Conservation (phyloP, 2,329 filamentous ascomycete species). For the Aspergillus proliferans region DNA sequence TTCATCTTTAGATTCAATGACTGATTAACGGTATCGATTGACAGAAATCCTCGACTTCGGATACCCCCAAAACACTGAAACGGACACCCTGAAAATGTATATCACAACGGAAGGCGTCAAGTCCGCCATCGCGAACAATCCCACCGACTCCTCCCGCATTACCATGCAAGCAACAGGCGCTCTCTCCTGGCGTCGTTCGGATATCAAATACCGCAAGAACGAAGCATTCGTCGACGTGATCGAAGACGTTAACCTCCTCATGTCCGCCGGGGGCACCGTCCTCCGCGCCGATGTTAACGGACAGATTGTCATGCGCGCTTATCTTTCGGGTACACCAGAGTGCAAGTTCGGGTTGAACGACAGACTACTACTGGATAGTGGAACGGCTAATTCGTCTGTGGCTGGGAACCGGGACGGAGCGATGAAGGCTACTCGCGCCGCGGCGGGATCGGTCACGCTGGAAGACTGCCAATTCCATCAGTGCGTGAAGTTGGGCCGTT, state of each 20-base stretch:
- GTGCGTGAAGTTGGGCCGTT: conserved; percentile 94
- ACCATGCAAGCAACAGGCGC: conserved; percentile 99
- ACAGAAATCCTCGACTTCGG: conserved; percentile 97
- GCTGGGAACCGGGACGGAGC: conserved; percentile 44
- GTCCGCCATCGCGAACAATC: conserved; percentile 60
- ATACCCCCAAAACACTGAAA: conserved; percentile 98
- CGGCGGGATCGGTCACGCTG: conserved; percentile 87
- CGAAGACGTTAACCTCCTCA: conserved; percentile 96
- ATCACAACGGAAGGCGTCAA: conserved; percentile 99
- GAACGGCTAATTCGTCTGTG: conserved; percentile 55
- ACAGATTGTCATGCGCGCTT: conserved; percentile 97
- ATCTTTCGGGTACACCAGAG: conserved; percentile 90
- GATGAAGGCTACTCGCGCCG: conserved; percentile 87
- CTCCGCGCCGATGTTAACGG: conserved; percentile 93
- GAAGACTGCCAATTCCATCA: conserved; percentile 99
- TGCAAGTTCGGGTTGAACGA: conserved; percentile 99
- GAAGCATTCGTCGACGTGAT: conserved; percentile 99
- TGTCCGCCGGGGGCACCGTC: conserved; percentile 95
- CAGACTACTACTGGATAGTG: conserved; percentile 78
- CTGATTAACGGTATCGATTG: background rate
- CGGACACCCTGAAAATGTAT: conserved; percentile 99
- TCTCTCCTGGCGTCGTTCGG: conserved; percentile 90
- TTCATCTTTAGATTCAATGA: background rate
- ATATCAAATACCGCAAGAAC: conserved; percentile 99
- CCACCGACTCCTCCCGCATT: conserved; percentile 90